A percentile compares a stretch with the other conserved stretches of the same genome.
Conservation (phyloP, 2,329 filamentous ascomycete genomes). For the Talaromyces sp. region DNA sequence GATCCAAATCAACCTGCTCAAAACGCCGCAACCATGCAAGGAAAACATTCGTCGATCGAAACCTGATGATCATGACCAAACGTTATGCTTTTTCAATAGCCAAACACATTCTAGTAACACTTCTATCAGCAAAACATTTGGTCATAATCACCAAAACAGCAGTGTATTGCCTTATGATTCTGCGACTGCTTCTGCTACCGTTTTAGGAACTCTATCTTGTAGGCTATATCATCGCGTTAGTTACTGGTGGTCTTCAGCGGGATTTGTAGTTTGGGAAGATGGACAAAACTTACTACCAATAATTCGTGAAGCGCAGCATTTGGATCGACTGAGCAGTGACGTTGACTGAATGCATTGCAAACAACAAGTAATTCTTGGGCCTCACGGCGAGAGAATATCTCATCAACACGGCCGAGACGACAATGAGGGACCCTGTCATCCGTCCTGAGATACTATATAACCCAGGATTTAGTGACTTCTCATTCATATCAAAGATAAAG, state of each 20-base stretch:
- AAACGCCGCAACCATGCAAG: slow-evolving; percentile 9
- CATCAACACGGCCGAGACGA: slow-evolving; percentile 17
- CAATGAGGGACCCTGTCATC: slow-evolving; percentile 17
- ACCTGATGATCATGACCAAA: not conserved
- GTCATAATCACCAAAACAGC: too few species aligned
- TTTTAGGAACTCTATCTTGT: not conserved
- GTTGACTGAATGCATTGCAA: slow-evolving; percentile 19
- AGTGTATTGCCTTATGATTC: not conserved
- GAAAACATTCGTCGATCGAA: not conserved
- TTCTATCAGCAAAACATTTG: too few species aligned
- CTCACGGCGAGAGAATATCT: slow-evolving; percentile 19
- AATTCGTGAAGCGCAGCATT: slow-evolving; percentile 14
- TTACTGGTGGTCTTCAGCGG: not conserved
- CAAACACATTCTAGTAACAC: not conserved
- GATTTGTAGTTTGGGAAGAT: not conserved
- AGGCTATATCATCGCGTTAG: not conserved
- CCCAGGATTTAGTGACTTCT: not conserved
- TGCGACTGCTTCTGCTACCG: not conserved
- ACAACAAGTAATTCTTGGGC: slow-evolving; percentile 18
- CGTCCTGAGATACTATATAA: slow-evolving; percentile 15
- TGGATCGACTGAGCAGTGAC: slow-evolving; percentile 16
- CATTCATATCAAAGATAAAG: not conserved
- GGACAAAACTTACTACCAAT: slow-evolving; percentile 16
- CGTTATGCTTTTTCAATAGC: not conserved
- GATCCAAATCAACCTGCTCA: not conserved